Base-by-base conservation (phyloP, 1,139 yeast genomes). In the Pichia sp. region DNA sequence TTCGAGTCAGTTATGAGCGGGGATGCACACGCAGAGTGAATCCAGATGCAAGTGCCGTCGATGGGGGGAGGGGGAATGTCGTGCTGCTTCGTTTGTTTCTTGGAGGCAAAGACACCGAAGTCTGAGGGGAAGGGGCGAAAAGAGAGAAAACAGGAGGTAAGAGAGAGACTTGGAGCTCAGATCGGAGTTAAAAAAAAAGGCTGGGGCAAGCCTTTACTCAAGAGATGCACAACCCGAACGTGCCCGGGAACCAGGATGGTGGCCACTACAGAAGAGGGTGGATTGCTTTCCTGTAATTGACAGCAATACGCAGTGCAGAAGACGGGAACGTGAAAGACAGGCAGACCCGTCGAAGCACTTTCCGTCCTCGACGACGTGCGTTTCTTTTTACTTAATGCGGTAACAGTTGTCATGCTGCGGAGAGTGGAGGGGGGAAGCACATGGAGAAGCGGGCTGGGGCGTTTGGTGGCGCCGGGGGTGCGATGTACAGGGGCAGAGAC, bases 381-480 rank as follows among this genome's bases (percentile, higher is more conserved):
- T 31, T 31, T 31, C 36, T 31, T 26, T 42, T 42, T 42, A 42
- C 45, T 21, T 19, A 30, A 43, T 43, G 22, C 39, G 46, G 46
- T 26, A 43, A 43, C 23, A 10, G 36, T 7, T 18, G 5, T 42
- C 45, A 26, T 16, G 22, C n/a, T n/a, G 9, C 18, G 8, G 30
- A 28, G 19, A n/a, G 8, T 6, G 7, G 36, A n/a, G 36, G 36
- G 28, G 28, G 9, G 9, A 9, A 25, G 28, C 28, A 25, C 6
- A 25, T 9, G 28, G 28, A n/a, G n/a, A n/a, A n/a, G n/a, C n/a
- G n/a, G n/a, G n/a, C n/a, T n/a, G n/a, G n/a, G n/a, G n/a, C n/a
- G n/a, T n/a, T n/a, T n/a, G n/a, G n/a, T n/a, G n/a, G n/a, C n/a
- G n/a, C n/a, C n/a, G n/a, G n/a, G n/a, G n/a, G n/a, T n/a, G n/a